phyloP scores from a whole-genome alignment of 768 basidiomycete genomes.

The Xanthoconium stramineum region DNA sequence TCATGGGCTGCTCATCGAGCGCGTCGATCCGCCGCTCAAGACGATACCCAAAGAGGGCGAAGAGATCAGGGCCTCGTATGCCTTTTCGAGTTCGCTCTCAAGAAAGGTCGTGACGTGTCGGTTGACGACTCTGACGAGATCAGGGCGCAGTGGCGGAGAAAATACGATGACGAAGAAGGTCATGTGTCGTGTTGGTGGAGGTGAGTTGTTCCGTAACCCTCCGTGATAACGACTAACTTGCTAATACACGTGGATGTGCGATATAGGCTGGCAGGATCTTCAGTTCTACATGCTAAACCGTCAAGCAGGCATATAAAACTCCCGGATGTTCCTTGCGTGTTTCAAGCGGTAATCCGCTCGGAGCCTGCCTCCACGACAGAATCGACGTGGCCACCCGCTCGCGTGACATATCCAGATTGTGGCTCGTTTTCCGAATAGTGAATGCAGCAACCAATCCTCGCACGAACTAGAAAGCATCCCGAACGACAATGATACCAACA shows the following conservation, averaged over 20 bases:
- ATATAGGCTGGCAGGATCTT: slow-evolving; percentile 75
- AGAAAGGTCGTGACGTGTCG: slow-evolving; percentile 77
- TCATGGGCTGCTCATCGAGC: slow-evolving; percentile 74
- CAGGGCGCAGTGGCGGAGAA: slow-evolving; percentile 41
- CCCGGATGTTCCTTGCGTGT: background rate
- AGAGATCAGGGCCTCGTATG: slow-evolving; percentile 82
- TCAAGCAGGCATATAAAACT: slow-evolving; percentile 58
- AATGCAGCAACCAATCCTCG: slow-evolving; percentile 16
- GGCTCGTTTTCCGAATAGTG: slow-evolving; percentile 9
- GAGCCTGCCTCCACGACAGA: background rate
- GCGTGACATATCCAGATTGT: background rate
- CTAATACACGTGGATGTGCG: background rate
- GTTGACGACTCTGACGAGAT: slow-evolving; percentile 72
- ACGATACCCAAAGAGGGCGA: slow-evolving; percentile 65
- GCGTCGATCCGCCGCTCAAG: slow-evolving; percentile 75
- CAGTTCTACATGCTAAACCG: slow-evolving; percentile 74
- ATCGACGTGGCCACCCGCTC: background rate
- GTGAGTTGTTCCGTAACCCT: slow-evolving; percentile 38
- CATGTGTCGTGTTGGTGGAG: slow-evolving; percentile 88
- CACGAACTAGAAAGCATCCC: slow-evolving; percentile 29
- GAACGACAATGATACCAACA: slow-evolving; percentile 23
- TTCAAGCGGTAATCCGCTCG: background rate
- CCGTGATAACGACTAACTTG: background rate
- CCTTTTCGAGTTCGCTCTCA: slow-evolving; percentile 69
- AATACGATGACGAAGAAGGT: slow-evolving; percentile 68